Evolutionary conservation across 2,329 filamentous ascomycete genomes (phyloP), one percentile per base, ranked within the genome.

Genomic region (Stagonosporopsis chrysanthemi): DNA sequence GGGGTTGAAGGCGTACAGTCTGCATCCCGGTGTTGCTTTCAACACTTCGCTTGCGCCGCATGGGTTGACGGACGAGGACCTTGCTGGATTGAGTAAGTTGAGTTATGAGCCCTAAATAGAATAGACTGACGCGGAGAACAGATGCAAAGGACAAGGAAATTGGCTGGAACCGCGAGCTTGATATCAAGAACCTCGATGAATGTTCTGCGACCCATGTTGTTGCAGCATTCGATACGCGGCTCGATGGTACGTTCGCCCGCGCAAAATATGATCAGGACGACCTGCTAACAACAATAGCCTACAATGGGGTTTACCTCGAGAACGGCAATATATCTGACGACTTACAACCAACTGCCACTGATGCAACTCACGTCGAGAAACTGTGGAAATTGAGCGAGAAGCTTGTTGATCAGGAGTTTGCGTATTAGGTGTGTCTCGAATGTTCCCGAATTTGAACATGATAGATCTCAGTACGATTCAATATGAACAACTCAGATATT

Each of bases 381-480:
- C 42, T 74, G 33, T 75, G 73, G 71, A 65, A 69, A 49, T 52
- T 74, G 60, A 75, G 73, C 40, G 70, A 75, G 65, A 58, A 67
- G 52, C 47, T 74, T 9, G 70, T 74, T 2, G 68, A 66, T 11
- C 48, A 75, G 45, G 66, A 59, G 14, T 71, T 74, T 41, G 23
- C 58, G 8, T 73, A 66, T 38, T 74, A 50, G 26, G 4, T 19
- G 26, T 8, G 6, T 23, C 0, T n/a, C 14, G 14, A 38, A 3
- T 12, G 8, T 9, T 24, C 11, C n/a, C 3, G 5, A 15, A 15
- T 12, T 22, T 29, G 15, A 15, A 28, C 29, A 41, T 11, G 6
- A 33, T n/a, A 2, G 23, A 38, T 8, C 5, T 17, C 24, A n/a
- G 35, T 14, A 23, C 38, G 15, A 36, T 46, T 26, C 22, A 36